These are phyloP conservation scores for Pichia sp. DNA, from an alignment of 1,139 yeast species.

Conservation along the genomic window DNA sequence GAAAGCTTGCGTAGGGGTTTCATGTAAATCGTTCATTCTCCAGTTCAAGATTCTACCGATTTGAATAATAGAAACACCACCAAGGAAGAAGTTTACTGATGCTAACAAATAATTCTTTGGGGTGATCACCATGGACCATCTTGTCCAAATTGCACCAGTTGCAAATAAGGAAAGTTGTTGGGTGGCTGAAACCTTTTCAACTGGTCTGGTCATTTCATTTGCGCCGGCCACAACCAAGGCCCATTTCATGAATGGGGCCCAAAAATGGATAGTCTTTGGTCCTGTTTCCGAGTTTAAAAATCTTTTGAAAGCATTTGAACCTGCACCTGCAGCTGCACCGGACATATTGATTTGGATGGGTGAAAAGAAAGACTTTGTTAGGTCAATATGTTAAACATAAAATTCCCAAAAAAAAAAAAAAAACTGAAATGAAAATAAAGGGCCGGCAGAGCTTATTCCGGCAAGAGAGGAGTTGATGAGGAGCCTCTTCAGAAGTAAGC, in stretches of 20 bases:
- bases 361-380: too few species aligned
- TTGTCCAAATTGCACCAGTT: conserved; percentile 95
- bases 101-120: conserved; percentile 88
- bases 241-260: conserved; percentile 79
- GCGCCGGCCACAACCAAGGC: conserved; percentile 85
- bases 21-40: conserved; percentile 40
- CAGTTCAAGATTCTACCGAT: conserved; percentile 59
- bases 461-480: too few species aligned
- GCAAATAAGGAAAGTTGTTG: conserved; percentile 86
- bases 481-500: too few species aligned
- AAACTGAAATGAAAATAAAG: too few species aligned
- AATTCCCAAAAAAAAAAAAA: too few species aligned
- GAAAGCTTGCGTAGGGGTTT: conserved; percentile 43
- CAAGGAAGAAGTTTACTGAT: conserved; percentile 88
- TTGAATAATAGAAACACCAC: conserved; percentile 85
- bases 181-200: conserved; percentile 83
- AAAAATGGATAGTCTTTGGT: conserved; percentile 90
- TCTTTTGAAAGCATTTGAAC: conserved; percentile 44
- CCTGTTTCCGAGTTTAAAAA: conserved; percentile 86
- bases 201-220: conserved; percentile 81
- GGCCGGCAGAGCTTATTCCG: too few species aligned
- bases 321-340: conserved; percentile 1
- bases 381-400: too few species aligned
- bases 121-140: conserved; percentile 92
- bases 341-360: background rate